These are phyloP conservation scores for Pseudohalonectria lignicola DNA, from an alignment of 2,329 filamentous ascomycete genomes.

Conservation along the genomic window DNA sequence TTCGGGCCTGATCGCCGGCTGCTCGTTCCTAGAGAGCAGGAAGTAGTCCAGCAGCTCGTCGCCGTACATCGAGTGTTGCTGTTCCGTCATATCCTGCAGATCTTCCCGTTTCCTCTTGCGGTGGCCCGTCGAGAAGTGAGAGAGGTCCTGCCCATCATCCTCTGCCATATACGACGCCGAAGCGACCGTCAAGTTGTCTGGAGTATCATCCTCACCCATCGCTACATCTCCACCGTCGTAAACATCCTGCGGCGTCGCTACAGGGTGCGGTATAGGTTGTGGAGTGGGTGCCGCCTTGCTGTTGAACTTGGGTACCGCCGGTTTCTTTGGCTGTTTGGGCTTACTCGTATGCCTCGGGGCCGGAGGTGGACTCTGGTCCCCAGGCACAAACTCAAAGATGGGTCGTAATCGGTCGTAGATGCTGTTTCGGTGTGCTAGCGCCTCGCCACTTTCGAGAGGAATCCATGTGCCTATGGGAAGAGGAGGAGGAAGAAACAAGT, in stretches of 20 bases:
- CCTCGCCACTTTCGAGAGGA: constrained; percentile 68
- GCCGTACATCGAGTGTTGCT: constrained; percentile 82
- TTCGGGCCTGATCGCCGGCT: constrained; percentile 59
- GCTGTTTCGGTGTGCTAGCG: constrained; percentile 77
- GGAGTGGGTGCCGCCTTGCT: constrained; percentile 4
- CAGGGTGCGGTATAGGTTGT: constrained; percentile 9
- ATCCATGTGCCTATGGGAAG: constrained; percentile 96
- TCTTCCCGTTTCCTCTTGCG: constrained; percentile 71
- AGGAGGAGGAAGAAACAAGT: neutral
- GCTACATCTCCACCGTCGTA: constrained; percentile 52
- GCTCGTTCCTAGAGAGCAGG: constrained; percentile 72
- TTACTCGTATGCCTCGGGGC: constrained; percentile 88
- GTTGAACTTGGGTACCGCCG: constrained; percentile 42
- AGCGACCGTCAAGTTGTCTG: constrained; percentile 72
- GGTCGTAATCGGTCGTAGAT: constrained; percentile 71
- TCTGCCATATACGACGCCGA: constrained; percentile 77
- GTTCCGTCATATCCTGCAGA: constrained; percentile 56
- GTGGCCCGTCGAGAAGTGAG: constrained; percentile 48
- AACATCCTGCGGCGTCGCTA: constrained; percentile 34
- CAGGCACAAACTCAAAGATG: constrained; percentile 84
- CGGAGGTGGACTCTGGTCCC: constrained; percentile 79
- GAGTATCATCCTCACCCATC: constrained; percentile 67
- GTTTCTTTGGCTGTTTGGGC: constrained; percentile 62
- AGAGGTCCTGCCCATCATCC: constrained; percentile 64
- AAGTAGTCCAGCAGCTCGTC: constrained; percentile 96